Conservation (phyloP, 2,329 filamentous ascomycete species). For the Westerdykella sp. region DNA sequence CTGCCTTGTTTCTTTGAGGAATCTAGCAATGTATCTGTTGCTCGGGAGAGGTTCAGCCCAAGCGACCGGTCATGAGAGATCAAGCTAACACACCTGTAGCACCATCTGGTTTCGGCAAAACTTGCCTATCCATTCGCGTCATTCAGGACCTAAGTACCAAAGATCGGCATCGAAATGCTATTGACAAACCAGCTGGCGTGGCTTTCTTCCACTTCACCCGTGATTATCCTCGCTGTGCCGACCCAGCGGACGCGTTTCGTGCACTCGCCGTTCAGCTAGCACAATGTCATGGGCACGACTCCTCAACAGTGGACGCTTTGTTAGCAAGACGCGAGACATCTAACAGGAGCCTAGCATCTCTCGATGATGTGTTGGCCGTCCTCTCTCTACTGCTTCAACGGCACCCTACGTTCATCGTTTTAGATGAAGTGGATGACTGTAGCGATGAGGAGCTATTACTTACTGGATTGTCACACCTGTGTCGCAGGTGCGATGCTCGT, state of each 20-base stretch:
- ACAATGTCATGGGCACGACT: slow-evolving; percentile 18
- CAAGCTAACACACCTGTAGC: slow-evolving; percentile 10
- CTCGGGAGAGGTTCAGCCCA: too few species aligned
- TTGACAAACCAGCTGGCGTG: slow-evolving; percentile 16
- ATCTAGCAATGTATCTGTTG: too few species aligned
- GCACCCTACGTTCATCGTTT: slow-evolving; percentile 25
- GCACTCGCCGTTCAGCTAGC: slow-evolving; percentile 22
- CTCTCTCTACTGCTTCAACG: slow-evolving; percentile 23
- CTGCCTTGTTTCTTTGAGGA: too few species aligned
- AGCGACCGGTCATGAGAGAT: neutral
- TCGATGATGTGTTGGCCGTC: slow-evolving; percentile 21
- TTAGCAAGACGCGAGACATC: slow-evolving; percentile 22
- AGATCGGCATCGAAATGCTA: slow-evolving; percentile 17
- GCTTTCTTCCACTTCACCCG: slow-evolving; percentile 22
- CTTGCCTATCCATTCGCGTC: slow-evolving; percentile 18
- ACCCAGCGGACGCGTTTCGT: slow-evolving; percentile 20
- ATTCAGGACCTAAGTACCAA: slow-evolving; percentile 18
- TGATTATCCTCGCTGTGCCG: slow-evolving; percentile 10
- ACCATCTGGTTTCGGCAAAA: slow-evolving; percentile 27
- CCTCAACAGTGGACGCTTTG: slow-evolving; percentile 20
- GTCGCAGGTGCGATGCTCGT: slow-evolving; percentile 18
- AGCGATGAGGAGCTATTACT: slow-evolving; percentile 16
- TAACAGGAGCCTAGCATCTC: slow-evolving; percentile 17
- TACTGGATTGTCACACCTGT: slow-evolving; percentile 16
- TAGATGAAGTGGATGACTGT: slow-evolving; percentile 28